Base-by-base conservation (phyloP, 164 flowering plant genomes). In the Malania oleifera region DNA sequence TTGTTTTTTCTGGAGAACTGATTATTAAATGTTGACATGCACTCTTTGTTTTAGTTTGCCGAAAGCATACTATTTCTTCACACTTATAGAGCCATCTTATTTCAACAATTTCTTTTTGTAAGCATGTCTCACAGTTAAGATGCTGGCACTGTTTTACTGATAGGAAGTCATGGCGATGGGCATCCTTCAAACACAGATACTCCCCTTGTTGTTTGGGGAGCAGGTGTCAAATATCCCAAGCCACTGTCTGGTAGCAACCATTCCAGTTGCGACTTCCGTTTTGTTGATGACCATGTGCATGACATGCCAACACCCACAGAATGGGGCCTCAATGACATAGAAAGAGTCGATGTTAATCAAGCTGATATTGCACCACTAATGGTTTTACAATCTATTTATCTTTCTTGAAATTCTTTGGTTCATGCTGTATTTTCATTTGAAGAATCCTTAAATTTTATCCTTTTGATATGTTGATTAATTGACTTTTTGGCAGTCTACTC, bases 131-230 rank as follows among this genome's bases (percentile, higher is more conserved):
- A 17, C 24, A 24, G 8, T 38, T 20, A 45, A 48, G 58, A 64
- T 60, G 52, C 70, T 75, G 73, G 73, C n/a, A 18, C 19, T 28
- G 20, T 65, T 70, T 77, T 68, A 52, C 53, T 68, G 61, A 59
- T 60, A 92, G 98, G 98, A 54, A 92, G 98, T 73, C 98, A 92
- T 72, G 98, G 98, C 41, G 98, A 92, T 70, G 98, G 98, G 41
- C 98, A 92, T 75, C 93, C 88, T 50, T 48, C 96, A 66, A 85
- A 85, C 73, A 92, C 98, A 40, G 93, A 89, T 57, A 92, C 98
- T 63, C 98, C 98, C 51, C 87, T 92, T 52, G 96, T 92, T 73
- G 98, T 76, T 61, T 92, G 96, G 98, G 98, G 98, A 67, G 96
- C 96, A 28, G 98, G 98, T 48, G 75, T 87, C 52, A 72, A 75